Evolutionary conservation across 805 yeast species (phyloP), one percentile per base, ranked within the genome.

Genomic region (Grigorovia transvaalensis): DNA sequence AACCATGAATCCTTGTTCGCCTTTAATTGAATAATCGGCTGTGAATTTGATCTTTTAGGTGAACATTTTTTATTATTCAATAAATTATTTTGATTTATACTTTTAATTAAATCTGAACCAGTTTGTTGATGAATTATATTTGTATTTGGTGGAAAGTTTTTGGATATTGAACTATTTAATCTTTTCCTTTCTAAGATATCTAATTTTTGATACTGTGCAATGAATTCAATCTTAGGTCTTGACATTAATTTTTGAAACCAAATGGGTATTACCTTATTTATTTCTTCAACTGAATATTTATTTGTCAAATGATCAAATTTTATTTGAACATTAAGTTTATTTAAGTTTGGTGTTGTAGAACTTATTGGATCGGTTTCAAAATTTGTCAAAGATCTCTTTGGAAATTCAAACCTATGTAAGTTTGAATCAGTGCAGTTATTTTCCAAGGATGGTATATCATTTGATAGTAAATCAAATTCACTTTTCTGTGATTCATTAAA

Each of bases 121-220:
- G 48, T 40, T 23, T 45, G 20, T 38, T 46, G 48, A 46, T 54
- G 56, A 13, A 35, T 18, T 20, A 27, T 29, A 19, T 35, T 23
- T 27, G 29, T 44, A 38, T 40, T 4, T 2, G 23, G 7, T 20
- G 44, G 43, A 44, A 35, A 30, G 12, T 33, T 33, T n/a, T 42
- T 50, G 9, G 59, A 55, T 2, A 57, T 27, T 5, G 60, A 57
- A 48, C 58, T 55, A 35, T 81, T 79, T 52, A 89, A 72, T 44
- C 97, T 72, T 17, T 73, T 74, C 56, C 80, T 80, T 63, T 90
- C 97, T 30, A 77, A 74, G 46, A 77, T 68, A 68, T 91, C 96
- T 46, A 90, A 70, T 47, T 69, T 69, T 56, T 78, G 77, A 65
- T 88, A 90, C 56, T 81, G 73, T 29, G 78, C 75, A 43, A 69